Conservation (phyloP, 257 asterid species). For the Sherardia arvensis region DNA sequence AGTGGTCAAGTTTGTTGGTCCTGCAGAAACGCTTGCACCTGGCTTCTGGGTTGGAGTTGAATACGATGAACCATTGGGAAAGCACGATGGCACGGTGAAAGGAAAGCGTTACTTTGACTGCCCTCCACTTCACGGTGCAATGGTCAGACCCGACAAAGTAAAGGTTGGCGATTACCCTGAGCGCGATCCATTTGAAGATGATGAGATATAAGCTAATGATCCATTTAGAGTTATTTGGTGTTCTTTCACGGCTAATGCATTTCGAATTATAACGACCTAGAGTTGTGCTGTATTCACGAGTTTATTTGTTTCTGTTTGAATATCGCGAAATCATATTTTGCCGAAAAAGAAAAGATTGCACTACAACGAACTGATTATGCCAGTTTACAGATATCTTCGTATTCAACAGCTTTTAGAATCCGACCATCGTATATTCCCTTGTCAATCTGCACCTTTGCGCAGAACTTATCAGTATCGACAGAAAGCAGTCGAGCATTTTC, state of each 20-base stretch:
- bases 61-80: constrained; percentile 89
- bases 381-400: too few species aligned
- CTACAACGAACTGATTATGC: too few species aligned
- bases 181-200: constrained; percentile 83
- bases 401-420: too few species aligned
- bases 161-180: constrained; percentile 91
- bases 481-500: too few species aligned
- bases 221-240: neutral
- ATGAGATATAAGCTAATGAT: constrained; percentile 57
- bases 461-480: too few species aligned
- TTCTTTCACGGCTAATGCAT: neutral
- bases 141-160: constrained; percentile 91
- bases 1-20: constrained; percentile 68
- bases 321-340: too few species aligned
- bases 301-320: neutral
- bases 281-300: neutral
- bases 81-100: constrained; percentile 91
- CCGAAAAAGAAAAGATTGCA: too few species aligned
- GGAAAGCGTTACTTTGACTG: constrained; percentile 83
- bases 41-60: constrained; percentile 94
- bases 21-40: constrained; percentile 74
- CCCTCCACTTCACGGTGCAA: constrained; percentile 81
- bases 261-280: neutral
- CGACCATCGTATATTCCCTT: too few species aligned
- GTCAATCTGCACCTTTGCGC: too few species aligned